These are phyloP conservation scores for Ogataea corticis DNA, from an alignment of 805 yeast species.

Conservation along the genomic window DNA sequence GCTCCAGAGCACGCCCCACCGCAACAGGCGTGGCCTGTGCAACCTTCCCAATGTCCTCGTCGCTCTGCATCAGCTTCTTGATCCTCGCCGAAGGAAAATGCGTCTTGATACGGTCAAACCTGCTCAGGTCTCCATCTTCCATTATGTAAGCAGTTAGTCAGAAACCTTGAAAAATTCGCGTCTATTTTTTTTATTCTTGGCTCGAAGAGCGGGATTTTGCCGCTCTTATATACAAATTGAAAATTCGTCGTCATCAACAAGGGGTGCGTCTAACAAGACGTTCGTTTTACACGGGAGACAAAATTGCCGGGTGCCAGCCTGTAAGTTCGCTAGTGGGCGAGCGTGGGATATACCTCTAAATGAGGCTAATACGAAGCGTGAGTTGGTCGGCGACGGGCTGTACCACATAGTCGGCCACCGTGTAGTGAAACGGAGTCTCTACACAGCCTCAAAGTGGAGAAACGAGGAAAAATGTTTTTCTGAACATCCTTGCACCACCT, in stretches of 20 bases:
- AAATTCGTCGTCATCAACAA: not conserved
- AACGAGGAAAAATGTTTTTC: not conserved
- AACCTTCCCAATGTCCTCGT: slow-evolving; percentile 97
- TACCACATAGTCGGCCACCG: too few species aligned
- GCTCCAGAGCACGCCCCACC: slow-evolving; percentile 91
- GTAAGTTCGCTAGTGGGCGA: too few species aligned
- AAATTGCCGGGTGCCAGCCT: too few species aligned
- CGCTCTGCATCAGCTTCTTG: slow-evolving; percentile 95
- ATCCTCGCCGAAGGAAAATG: slow-evolving; percentile 93
- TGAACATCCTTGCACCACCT: too few species aligned
- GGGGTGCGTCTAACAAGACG: not conserved
- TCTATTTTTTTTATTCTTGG: not conserved
- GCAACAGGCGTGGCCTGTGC: slow-evolving; percentile 99
- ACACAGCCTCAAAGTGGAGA: not conserved
- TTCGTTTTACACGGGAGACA: too few species aligned
- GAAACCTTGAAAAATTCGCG: not conserved
- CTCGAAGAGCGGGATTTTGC: slow-evolving; percentile 6
- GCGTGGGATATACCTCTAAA: too few species aligned
- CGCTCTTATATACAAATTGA: slow-evolving; percentile 6
- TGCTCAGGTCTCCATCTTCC: slow-evolving; percentile 22
- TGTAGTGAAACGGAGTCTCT: too few species aligned
- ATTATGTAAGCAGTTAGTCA: slow-evolving; percentile 9
- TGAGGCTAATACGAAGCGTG: too few species aligned
- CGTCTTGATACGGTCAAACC: slow-evolving; percentile 61
- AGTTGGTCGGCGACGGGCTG: too few species aligned